A percentile compares a stretch with the other conserved stretches of the same genome.
Conservation (phyloP, 805 yeast genomes). For the Kuraishia piskuri region DNA sequence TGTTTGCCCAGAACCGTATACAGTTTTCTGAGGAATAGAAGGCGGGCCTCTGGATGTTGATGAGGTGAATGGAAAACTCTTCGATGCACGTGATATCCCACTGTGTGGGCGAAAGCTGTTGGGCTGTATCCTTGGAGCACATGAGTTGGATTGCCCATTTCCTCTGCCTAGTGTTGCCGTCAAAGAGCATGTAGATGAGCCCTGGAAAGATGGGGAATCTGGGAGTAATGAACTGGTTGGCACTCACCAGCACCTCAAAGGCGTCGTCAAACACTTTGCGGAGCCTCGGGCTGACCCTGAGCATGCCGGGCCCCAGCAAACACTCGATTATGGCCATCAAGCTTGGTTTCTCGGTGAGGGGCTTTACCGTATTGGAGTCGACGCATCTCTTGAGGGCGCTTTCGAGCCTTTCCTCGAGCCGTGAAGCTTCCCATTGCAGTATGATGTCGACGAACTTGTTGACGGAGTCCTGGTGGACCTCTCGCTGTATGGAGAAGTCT, state of each 20-base stretch:
- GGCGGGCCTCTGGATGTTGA: conserved; percentile 43
- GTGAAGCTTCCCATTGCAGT: conserved; percentile 17
- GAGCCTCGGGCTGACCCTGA: conserved; percentile 29
- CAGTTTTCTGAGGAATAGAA: conserved; percentile 34
- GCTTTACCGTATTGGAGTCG: conserved; percentile 6
- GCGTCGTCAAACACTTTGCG: conserved; percentile 27
- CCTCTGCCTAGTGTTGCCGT: conserved; percentile 38
- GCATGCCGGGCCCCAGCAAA: conserved; percentile 40
- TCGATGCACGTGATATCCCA: conserved; percentile 35
- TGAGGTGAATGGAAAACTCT: conserved; percentile 45
- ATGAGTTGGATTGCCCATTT: conserved; percentile 36
- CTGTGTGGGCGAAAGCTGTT: conserved; percentile 9
- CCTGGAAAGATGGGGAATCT: conserved; percentile 32
- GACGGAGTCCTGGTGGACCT: conserved; percentile 23
- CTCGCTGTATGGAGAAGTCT: conserved; percentile 42
- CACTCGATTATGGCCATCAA: conserved; percentile 33
- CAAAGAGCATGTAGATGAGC: conserved; percentile 42
- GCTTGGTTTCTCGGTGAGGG: not conserved
- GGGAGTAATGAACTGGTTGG: conserved; percentile 8
- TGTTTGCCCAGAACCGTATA: conserved; percentile 38
- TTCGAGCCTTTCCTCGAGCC: conserved; percentile 9
- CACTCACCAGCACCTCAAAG: conserved; percentile 20
- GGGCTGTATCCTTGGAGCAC: conserved; percentile 12
- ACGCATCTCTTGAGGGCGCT: not conserved
- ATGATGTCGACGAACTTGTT: conserved; percentile 23